Conservation (phyloP, 106 monocot species). For the Chionographis japonica region DNA sequence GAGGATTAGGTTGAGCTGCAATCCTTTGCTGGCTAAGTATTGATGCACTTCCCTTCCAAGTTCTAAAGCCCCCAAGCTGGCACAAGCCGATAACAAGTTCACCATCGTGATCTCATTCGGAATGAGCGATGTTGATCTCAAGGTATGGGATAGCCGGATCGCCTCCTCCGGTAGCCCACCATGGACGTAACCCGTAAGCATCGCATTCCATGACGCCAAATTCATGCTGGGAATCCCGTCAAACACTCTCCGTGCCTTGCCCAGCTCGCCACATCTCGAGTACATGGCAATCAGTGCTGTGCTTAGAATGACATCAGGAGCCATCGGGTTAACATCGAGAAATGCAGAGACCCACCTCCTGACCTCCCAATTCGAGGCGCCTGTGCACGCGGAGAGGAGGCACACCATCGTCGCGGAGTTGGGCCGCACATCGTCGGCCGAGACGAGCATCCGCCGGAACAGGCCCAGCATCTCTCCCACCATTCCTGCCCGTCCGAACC, state of each 20-base stretch:
- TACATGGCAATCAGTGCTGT: constrained; percentile 9
- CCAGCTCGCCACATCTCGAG: constrained; percentile 5
- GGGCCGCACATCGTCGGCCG: not conserved
- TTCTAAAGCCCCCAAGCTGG: not conserved
- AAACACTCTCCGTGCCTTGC: constrained; percentile 2
- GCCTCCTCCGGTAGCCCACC: constrained; percentile 3
- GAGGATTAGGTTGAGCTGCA: too few relatives aligned
- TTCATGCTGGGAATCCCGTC: constrained; percentile 1
- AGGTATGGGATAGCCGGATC: not conserved
- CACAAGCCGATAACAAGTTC: constrained; percentile 10
- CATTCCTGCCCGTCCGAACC: not conserved
- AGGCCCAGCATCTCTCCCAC: not conserved
- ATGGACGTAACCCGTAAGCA: constrained; percentile 13
- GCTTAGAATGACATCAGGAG: constrained; percentile 2
- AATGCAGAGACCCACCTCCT: constrained; percentile 12
- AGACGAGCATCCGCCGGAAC: not conserved
- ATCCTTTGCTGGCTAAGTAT: too few relatives aligned
- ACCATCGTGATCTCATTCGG: constrained; percentile 10
- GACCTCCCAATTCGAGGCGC: not conserved
- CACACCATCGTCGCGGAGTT: constrained; percentile 11
- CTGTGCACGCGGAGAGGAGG: constrained; percentile 5
- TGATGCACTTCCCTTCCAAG: too few relatives aligned
- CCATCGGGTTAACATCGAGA: not conserved
- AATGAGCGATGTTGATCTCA: not conserved
- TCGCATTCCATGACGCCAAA: constrained; percentile 8